Evolutionary conservation across 179 eudicot genomes (phyloP), one percentile per base, ranked within the genome.

Genomic region (Vitellaria paradoxa): DNA sequence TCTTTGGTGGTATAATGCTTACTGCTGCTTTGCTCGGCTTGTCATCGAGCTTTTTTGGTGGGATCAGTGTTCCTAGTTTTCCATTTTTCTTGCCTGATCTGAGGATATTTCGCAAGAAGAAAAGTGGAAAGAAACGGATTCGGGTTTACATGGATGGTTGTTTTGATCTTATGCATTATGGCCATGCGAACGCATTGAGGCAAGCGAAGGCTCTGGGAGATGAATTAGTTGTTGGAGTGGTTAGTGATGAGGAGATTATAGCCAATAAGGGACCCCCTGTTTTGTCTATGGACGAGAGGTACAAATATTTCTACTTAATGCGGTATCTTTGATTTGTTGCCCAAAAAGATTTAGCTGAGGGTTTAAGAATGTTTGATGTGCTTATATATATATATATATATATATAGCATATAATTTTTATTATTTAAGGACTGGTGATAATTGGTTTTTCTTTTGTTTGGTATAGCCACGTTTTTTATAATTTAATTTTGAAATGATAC

Each of bases 101-200:
- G 70, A 82, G 91, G 49, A 81, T 86, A 75, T 83, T 88, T 75
- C 90, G 89, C 68, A 90, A 87, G 85, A 87, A 81, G 73, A 86
- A 83, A 69, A 80, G 67, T 66, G 81, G 78, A 42, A 91, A 88
- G 83, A 96, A 89, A 75, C 91, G 86, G 9, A 80, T 91, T 53
- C 87, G 98, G 75, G 99, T 96, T 60, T 96, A 92, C 79, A 92
- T 96, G 97, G 99, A 93, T 85, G 99, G 99, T 24, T 96, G 99
- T 78, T 96, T 93, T 76, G 99, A 96, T 88, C 86, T 93, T 65
- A 93, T 96, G 99, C 99, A 96, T 79, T 96, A 93, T 45, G 99
- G 99, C 55, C 99, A 96, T 86, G 98, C 98, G 9, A 96, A 96
- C 88, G 99, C 99, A 49, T 80, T 96, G 88, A 84, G 99, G 79